phyloP scores from a whole-genome alignment of 1,139 yeast genomes.

The Candida tetrigidarum region DNA sequence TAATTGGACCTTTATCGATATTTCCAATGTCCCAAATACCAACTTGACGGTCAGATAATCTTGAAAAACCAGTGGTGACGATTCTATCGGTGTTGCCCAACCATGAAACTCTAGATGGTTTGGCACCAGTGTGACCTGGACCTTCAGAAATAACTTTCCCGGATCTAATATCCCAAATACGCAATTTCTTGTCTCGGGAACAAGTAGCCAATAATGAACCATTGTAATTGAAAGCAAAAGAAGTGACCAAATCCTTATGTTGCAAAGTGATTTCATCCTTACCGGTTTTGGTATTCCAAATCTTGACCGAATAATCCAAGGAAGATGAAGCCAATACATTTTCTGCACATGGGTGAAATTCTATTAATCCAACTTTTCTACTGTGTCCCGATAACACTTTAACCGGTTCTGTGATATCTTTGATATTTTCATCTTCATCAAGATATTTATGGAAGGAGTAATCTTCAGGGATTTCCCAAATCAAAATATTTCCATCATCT shows the following conservation, averaged over 20 bases:
- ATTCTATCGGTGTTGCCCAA: constrained; percentile 83
- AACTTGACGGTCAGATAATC: constrained; percentile 90
- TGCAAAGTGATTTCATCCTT: constrained; percentile 71
- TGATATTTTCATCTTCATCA: constrained; percentile 64
- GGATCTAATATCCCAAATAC: constrained; percentile 88
- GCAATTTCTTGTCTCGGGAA: constrained; percentile 86
- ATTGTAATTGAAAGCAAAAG: constrained; percentile 87
- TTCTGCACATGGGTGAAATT: constrained; percentile 87
- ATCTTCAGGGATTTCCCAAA: constrained; percentile 87
- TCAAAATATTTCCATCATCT: constrained; percentile 86
- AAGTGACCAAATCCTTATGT: constrained; percentile 89
- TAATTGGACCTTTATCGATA: constrained; percentile 80
- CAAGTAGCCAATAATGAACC: constrained; percentile 88
- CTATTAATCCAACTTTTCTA: constrained; percentile 92
- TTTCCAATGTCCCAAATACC: constrained; percentile 89
- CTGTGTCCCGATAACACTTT: constrained; percentile 82
- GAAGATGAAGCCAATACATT: constrained; percentile 89
- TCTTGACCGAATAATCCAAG: constrained; percentile 84
- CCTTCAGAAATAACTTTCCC: constrained; percentile 83
- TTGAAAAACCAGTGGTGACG: constrained; percentile 95
- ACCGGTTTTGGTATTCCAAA: constrained; percentile 87
- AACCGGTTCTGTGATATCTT: constrained; percentile 69
- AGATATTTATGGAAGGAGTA: constrained; percentile 68
- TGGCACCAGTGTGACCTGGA: constrained; percentile 90
- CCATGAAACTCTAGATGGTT: constrained; percentile 88